These are phyloP conservation scores for Penstemon barbatus DNA, from an alignment of 257 asterid genomes.

Conservation along the genomic window DNA sequence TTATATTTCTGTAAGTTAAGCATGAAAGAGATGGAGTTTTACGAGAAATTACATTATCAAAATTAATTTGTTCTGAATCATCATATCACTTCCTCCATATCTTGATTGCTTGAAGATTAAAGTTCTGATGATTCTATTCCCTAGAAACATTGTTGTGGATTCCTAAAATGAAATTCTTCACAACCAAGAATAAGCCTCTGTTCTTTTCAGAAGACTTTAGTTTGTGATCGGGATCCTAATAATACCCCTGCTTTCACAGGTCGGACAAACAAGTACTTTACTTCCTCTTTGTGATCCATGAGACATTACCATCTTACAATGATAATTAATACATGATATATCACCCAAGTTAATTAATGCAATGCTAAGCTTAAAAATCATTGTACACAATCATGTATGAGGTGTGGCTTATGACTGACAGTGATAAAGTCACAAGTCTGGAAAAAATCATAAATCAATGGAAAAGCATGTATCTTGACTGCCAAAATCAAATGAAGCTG, in stretches of 20 bases:
- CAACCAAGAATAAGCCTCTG: not conserved
- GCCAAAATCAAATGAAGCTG: not conserved
- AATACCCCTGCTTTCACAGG: not conserved
- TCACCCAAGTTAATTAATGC: not conserved
- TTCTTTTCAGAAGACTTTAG: conserved; percentile 4
- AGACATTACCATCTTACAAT: not conserved
- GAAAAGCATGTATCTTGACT: conserved; percentile 1
- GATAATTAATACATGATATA: not conserved
- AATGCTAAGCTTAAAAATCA: not conserved
- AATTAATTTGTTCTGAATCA: not conserved
- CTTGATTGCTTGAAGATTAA: not conserved
- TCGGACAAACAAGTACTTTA: not conserved
- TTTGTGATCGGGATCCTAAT: not conserved
- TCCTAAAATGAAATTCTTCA: not conserved
- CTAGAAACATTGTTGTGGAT: not conserved
- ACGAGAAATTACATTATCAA: not conserved
- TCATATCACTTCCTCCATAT: not conserved
- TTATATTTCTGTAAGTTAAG: conserved; percentile 7
- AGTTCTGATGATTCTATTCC: conserved; percentile 1
- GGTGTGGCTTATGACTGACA: not conserved
- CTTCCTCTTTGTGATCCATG: not conserved
- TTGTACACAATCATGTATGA: not conserved
- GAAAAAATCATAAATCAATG: conserved; percentile 2
- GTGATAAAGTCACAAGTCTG: not conserved
- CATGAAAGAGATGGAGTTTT: conserved; percentile 7